phyloP scores from a whole-genome alignment of 1,284 basidiomycete species.

The Sutorius eximius region DNA sequence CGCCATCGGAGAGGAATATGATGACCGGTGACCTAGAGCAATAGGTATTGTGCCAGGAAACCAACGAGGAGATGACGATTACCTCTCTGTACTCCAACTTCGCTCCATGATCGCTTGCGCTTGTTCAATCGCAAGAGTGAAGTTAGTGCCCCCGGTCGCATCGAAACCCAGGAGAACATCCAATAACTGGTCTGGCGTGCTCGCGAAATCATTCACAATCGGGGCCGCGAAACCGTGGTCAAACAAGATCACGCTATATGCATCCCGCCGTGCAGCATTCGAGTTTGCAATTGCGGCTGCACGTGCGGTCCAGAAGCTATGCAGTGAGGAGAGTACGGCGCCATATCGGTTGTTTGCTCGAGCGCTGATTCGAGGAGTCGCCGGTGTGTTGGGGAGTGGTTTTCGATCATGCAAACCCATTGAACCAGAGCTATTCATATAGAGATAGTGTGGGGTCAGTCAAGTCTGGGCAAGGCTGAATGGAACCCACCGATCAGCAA shows the following conservation, averaged over 20 bases:
- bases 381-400: slow-evolving; percentile 49
- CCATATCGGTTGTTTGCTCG: slow-evolving; percentile 52
- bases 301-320: slow-evolving; percentile 57
- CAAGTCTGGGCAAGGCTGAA: neutral
- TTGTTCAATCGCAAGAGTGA: slow-evolving; percentile 40
- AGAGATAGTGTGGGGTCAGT: neutral
- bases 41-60: neutral
- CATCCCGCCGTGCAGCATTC: slow-evolving; percentile 45
- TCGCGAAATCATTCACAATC: slow-evolving; percentile 50
- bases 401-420: slow-evolving; percentile 45
- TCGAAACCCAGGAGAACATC: slow-evolving; percentile 37
- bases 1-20: slow-evolving; percentile 65
- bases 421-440: slow-evolving; percentile 48
- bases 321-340: slow-evolving; percentile 55
- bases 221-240: slow-evolving; percentile 30
- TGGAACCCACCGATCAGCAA: slow-evolving; percentile 25
- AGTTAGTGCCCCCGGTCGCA: slow-evolving; percentile 49
- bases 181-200: slow-evolving; percentile 49
- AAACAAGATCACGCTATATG: slow-evolving; percentile 60
- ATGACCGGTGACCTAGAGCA: slow-evolving; percentile 51
- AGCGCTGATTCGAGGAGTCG: slow-evolving; percentile 38
- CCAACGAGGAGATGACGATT: neutral
- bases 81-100: slow-evolving; percentile 61
- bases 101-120: slow-evolving; percentile 44
- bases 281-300: slow-evolving; percentile 38